Base-by-base conservation (phyloP, 2,329 filamentous ascomycete genomes). In the Claviceps cyperi region DNA sequence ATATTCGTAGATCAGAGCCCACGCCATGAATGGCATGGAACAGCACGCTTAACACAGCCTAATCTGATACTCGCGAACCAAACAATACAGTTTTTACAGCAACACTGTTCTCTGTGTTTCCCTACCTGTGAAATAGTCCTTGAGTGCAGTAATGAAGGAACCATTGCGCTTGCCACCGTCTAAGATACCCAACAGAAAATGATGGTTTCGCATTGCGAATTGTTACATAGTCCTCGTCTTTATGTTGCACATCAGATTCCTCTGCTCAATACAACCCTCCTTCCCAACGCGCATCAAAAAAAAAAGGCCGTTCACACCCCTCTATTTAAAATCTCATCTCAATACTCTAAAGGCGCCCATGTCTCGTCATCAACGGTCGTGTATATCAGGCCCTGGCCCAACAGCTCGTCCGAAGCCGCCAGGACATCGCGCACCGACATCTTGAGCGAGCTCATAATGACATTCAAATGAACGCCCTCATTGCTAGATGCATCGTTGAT, bases 331-430 rank as follows among this genome's bases (percentile, higher is more conserved):
- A 59, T 35, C 43, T 6, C 14, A 19, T 14, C n/a, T 46, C 32
- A 56, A 43, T 54, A 57, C 52, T 94, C 86, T 53, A 96, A 71
- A 55, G 94, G 72, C 43, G 88, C 87, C 83, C 86, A 97, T 1
- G 91, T 97, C 66, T 86, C 77, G 60, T 97, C 91, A 67, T 97
- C 89, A 6, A 94, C 77, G 9, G 94, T 98, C 28, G 88, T 87
- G 69, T 88, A 98, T 56, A 95, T 86, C 58, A 87, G 63, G 32
- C 89, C 87, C 50, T 78, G 69, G 2, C 73, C 73, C 43, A 88
- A 66, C 60, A 98, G 67, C 67, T 97, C 89, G 58, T 95, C 87
- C 9, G 85, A 80, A n/a, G 81, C 90, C 48, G 76, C 78, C 57
- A 82, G 70, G 14, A 92, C 84, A 44, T 94, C 86, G 24, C 74